Percentiles rank a stretch among this genome's conserved stretches.
phyloP scores from a whole-genome alignment of 768 basidiomycete genomes.

The Coprinopsis marcescibilis region DNA sequence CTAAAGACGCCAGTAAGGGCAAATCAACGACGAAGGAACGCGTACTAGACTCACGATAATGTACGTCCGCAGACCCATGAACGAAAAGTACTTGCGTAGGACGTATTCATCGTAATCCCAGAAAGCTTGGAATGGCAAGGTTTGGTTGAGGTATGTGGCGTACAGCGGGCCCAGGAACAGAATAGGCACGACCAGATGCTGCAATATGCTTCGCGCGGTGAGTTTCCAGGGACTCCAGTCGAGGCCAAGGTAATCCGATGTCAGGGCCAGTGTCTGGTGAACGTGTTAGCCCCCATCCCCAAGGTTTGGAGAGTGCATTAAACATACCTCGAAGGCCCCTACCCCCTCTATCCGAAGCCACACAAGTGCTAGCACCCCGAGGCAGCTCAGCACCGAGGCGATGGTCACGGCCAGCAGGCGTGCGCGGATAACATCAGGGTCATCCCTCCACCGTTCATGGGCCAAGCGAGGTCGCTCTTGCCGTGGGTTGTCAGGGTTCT shows the following conservation, averaged over 20 bases:
- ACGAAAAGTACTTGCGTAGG: constrained; percentile 35
- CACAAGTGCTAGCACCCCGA: constrained; percentile 41
- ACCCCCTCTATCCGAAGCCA: constrained; percentile 21
- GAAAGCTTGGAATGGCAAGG: constrained; percentile 49
- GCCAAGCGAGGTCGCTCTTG: constrained; percentile 17
- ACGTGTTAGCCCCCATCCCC: no score
- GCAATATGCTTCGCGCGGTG: constrained; percentile 21
- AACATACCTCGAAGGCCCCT: background rate
- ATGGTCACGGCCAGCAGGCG: constrained; percentile 62
- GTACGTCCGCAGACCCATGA: constrained; percentile 71
- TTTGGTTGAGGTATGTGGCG: constrained; percentile 36
- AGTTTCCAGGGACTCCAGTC: constrained; percentile 3
- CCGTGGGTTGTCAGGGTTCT: constrained; percentile 19
- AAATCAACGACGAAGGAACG: no score
- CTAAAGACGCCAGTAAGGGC: constrained; percentile 42
- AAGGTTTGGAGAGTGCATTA: no score
- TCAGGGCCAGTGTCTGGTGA: background rate
- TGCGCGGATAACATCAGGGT: constrained; percentile 79
- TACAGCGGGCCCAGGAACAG: constrained; percentile 79
- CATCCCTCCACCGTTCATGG: constrained; percentile 65
- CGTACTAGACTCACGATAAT: constrained; percentile 26
- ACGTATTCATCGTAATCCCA: constrained; percentile 42
- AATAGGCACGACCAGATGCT: constrained; percentile 65
- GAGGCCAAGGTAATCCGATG: constrained; percentile 6
- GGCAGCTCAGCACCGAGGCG: constrained; percentile 57